These are phyloP conservation scores for Alternaria burnsii DNA, from an alignment of 2,329 filamentous ascomycete species.

Conservation along the genomic window DNA sequence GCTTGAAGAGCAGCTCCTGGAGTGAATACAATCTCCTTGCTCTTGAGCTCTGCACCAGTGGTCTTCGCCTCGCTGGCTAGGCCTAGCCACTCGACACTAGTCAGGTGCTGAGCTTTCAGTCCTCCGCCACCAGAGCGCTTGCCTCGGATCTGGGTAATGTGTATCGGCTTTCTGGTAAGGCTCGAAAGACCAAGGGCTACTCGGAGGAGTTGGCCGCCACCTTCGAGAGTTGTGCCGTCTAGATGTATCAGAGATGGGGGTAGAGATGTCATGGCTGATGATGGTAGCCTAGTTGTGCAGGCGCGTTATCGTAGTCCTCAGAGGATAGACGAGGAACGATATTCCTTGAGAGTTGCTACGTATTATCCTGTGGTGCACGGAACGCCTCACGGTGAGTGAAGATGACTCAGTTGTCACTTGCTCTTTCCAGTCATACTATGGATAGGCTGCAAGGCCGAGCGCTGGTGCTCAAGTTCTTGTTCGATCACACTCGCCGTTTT, in stretches of 20 bases:
- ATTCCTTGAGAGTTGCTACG: not conserved
- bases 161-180: slow-evolving; percentile 60
- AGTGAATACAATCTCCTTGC: slow-evolving; percentile 53
- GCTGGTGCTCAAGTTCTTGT: not conserved
- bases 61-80: slow-evolving; percentile 57
- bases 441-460: not conserved
- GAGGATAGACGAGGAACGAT: not conserved
- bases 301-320: not conserved
- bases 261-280: slow-evolving; percentile 13
- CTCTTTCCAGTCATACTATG: not conserved
- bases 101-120: slow-evolving; percentile 66
- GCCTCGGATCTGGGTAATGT: slow-evolving; percentile 63
- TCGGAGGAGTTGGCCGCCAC: slow-evolving; percentile 68
- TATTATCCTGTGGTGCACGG: not conserved
- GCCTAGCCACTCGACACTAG: slow-evolving; percentile 63
- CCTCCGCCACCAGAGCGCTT: slow-evolving; percentile 62
- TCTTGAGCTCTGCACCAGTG: slow-evolving; percentile 54
- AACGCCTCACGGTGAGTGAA: not conserved
- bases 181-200: slow-evolving; percentile 64
- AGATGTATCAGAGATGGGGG: slow-evolving; percentile 45
- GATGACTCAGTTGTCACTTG: slow-evolving; percentile 11
- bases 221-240: slow-evolving; percentile 67
- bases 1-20: slow-evolving; percentile 5
- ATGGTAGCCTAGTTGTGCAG: not conserved
- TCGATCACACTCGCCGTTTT: not conserved